Evolutionary conservation across 148 eudicot species (phyloP).

Genomic region (Rhododendron kiyosumense): DNA sequence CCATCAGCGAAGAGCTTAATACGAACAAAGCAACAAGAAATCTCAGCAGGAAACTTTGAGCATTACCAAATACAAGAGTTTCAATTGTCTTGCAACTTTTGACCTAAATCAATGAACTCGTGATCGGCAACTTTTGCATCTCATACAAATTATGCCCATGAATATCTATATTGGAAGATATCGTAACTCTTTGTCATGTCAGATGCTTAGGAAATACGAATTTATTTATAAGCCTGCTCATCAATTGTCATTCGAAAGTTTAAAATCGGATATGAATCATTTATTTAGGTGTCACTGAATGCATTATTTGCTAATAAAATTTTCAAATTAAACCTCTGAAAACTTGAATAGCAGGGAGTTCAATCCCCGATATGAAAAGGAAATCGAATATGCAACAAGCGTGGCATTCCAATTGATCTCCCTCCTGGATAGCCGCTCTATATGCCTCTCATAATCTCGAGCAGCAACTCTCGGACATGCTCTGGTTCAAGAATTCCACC

Average conservation of each 20-base stretch:
- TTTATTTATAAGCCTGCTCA: neutral
- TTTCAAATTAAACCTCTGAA: neutral
- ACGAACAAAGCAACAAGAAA: neutral
- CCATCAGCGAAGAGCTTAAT: neutral
- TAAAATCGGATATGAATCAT: neutral
- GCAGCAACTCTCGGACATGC: slow-evolving; percentile 32
- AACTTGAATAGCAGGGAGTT: neutral
- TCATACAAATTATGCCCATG: neutral
- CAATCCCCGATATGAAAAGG: neutral
- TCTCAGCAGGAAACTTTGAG: neutral
- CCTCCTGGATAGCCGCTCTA: neutral
- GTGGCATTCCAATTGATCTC: neutral
- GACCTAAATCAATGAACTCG: neutral
- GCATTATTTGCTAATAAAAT: too few species aligned
- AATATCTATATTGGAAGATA: neutral
- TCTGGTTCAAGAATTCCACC: slow-evolving; percentile 29
- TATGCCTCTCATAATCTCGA: slow-evolving; percentile 30
- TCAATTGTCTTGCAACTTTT: neutral
- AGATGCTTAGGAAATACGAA: neutral
- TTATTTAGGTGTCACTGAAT: neutral
- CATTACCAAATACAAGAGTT: neutral
- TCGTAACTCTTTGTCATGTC: neutral
- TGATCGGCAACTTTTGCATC: neutral
- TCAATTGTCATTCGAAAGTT: neutral
- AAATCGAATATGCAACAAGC: neutral